A percentile compares a stretch with the other conserved stretches of the same genome.
These are phyloP conservation scores for Podaxis sp. DNA, from an alignment of 768 basidiomycete species.

Conservation along the genomic window DNA sequence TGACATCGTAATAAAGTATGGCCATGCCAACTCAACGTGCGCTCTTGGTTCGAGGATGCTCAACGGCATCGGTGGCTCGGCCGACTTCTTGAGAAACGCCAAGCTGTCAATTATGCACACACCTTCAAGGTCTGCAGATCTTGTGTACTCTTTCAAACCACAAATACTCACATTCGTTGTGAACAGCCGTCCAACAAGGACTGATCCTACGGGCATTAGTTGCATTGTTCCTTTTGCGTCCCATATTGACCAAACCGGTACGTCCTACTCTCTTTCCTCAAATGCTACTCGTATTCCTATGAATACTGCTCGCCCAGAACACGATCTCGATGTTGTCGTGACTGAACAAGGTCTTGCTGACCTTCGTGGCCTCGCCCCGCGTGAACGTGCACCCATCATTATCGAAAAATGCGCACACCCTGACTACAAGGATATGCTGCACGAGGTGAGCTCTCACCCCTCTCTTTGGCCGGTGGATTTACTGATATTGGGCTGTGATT, in stretches of 20 bases:
- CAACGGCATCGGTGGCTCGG: constrained; percentile 49
- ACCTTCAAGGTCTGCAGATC: constrained; percentile 34
- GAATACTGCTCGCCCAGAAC: constrained; percentile 30
- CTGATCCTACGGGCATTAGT: constrained; percentile 48
- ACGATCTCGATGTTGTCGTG: constrained; percentile 47
- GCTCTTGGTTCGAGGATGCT: constrained; percentile 52
- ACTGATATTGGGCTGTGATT: background rate
- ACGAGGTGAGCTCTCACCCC: constrained; percentile 28
- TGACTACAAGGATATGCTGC: constrained; percentile 41
- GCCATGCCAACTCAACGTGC: constrained; percentile 51
- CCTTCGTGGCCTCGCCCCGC: constrained; percentile 44
- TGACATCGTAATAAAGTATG: constrained; percentile 31
- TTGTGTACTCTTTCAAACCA: background rate
- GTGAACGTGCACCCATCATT: constrained; percentile 45
- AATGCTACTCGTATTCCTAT: background rate
- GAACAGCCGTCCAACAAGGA: constrained; percentile 42
- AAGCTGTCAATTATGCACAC: constrained; percentile 54
- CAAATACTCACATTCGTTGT: background rate
- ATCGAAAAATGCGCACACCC: constrained; percentile 51
- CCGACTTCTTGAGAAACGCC: constrained; percentile 48
- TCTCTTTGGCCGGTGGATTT: constrained; percentile 8
- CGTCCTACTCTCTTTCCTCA: constrained; percentile 12
- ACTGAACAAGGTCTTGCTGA: constrained; percentile 52
- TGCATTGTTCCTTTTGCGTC: constrained; percentile 50
- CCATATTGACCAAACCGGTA: constrained; percentile 49